Evolutionary conservation across 768 basidiomycete species (phyloP).

Genomic region (Gloeostereum incarnatum): DNA sequence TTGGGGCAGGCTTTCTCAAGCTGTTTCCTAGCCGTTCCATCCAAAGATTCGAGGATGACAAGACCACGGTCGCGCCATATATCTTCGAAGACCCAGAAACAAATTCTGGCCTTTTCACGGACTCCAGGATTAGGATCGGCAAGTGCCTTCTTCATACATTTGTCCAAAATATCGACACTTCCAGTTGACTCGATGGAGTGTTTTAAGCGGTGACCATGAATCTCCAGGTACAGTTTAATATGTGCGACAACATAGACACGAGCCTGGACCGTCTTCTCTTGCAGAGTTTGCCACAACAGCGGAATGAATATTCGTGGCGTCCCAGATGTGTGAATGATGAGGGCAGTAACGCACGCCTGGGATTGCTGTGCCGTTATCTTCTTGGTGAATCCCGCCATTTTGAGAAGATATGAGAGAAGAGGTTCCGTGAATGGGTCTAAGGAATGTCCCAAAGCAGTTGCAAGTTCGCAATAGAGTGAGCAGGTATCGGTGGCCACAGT

Average conservation of each 20-base stretch:
- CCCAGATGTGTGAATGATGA: constrained; percentile 62
- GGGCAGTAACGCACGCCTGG: constrained; percentile 56
- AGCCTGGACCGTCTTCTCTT: constrained; percentile 77
- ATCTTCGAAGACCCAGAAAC: constrained; percentile 75
- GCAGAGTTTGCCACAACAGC: constrained; percentile 55
- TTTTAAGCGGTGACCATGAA: constrained; percentile 59
- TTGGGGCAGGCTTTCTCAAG: constrained; percentile 80
- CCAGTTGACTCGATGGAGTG: constrained; percentile 60
- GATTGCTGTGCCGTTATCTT: constrained; percentile 85
- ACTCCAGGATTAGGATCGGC: constrained; percentile 76
- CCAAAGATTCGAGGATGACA: constrained; percentile 56
- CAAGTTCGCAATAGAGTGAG: constrained; percentile 68
- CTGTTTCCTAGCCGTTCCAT: constrained; percentile 64
- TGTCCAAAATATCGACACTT: constrained; percentile 65
- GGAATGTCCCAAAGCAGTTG: constrained; percentile 47
- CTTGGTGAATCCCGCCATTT: constrained; percentile 88
- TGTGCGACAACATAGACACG: constrained; percentile 62
- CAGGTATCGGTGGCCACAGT: constrained; percentile 80
- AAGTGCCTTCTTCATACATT: constrained; percentile 61
- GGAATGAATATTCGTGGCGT: constrained; percentile 64
- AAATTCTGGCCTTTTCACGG: constrained; percentile 56
- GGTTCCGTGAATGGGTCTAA: constrained; percentile 79
- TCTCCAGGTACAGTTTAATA: constrained; percentile 63
- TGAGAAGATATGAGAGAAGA: constrained; percentile 66
- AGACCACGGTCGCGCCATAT: constrained; percentile 70